Evolutionary conservation across 1,139 yeast species (phyloP).

Genomic region (Pichia kudriavzevii): DNA sequence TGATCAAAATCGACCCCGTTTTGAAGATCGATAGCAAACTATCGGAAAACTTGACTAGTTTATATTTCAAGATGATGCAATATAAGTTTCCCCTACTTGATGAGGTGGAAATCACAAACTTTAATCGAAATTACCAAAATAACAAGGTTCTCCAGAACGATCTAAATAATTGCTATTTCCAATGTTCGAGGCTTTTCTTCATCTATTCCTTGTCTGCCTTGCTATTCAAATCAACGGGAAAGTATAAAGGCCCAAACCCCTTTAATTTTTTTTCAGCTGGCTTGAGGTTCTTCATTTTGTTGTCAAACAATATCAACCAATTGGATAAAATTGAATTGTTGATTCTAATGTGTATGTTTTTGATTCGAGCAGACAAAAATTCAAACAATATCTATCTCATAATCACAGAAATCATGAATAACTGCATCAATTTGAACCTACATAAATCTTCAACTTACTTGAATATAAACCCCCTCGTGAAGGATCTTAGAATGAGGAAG

Average conservation of each 20-base stretch:
- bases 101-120: conserved; percentile 39
- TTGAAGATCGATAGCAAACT: conserved; percentile 38
- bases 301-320: conserved; percentile 31
- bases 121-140: conserved; percentile 37
- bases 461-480: conserved; percentile 20
- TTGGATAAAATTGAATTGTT: conserved; percentile 43
- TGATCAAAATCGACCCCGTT: conserved; percentile 37
- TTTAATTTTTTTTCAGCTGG: conserved; percentile 46
- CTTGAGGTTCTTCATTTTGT: conserved; percentile 42
- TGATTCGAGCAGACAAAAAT: conserved; percentile 51
- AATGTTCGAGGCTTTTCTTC: conserved; percentile 44
- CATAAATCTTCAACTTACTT: conserved; percentile 34
- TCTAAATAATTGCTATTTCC: conserved; percentile 34
- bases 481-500: conserved; percentile 38
- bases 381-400: conserved; percentile 44
- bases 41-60: conserved; percentile 39
- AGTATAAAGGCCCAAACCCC: conserved; percentile 44
- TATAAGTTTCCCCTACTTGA: conserved; percentile 44
- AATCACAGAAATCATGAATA: conserved; percentile 41
- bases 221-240: conserved; percentile 43
- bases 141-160: conserved; percentile 18
- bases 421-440: conserved; percentile 33
- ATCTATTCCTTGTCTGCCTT: conserved; percentile 43
- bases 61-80: conserved; percentile 43
- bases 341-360: conserved; percentile 41